Base-by-base conservation (phyloP, 2,329 filamentous ascomycete species). In the Phialocephala subalpina region DNA sequence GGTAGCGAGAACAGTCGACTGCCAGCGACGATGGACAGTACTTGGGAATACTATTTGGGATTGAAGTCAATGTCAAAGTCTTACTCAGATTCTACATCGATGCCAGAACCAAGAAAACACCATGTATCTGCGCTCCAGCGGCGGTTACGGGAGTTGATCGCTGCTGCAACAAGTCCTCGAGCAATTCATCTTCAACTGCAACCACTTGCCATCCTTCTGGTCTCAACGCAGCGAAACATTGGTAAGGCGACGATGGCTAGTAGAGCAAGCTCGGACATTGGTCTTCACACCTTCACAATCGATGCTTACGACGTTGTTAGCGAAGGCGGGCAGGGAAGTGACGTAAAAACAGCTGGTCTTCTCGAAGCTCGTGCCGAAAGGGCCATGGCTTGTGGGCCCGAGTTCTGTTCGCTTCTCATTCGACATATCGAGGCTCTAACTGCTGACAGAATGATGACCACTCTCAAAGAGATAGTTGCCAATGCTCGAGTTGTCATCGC, bases 251-350 rank as follows among this genome's bases (percentile, higher is more conserved):
- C 90, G 2, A 81, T 94, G 25, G 93, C 93, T 0, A 84, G 83
- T 1, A 87, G 88, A 52, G 94, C 94, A 4, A 97, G 94, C 77
- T 86, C 91, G 2, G 95, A 97, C 73, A 90, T 97, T 68, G 96
- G 96, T 3, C 83, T 98, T 18, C 96, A 99, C 77, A 92, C 90
- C 0, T 98, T 97, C 76, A 80, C 87, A 0, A 92, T 99, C 60
- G 94, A 98, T 77, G 92, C 93, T 0, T 97, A 97, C 74, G 96
- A 99, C 73, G 93, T 99, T 49, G 83, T 97, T 4, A 95, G 93
- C n/a, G 95, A 98, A 77, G 93, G 93, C 16, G 91, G 91, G 53
- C 91, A 91, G 0, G 93, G 93, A 61, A 93, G 93, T 9, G 96
- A 99, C 75, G 92, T 97, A 33, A 97, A 98, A 80, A 97, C 94